Percentiles rank a stretch among this genome's conserved stretches.
Conservation (phyloP, 805 yeast species). For the Yamadazyma akitaensis region DNA sequence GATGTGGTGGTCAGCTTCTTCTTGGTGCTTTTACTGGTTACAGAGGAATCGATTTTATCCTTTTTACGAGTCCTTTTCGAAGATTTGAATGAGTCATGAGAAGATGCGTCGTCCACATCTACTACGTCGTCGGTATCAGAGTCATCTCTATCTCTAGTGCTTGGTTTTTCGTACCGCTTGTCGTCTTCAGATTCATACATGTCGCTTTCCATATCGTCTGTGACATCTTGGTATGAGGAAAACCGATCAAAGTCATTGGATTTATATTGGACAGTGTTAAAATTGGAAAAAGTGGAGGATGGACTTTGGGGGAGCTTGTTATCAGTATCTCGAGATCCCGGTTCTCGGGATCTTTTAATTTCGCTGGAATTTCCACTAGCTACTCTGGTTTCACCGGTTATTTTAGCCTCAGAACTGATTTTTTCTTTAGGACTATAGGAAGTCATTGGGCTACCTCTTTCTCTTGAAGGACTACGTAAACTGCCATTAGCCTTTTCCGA, state of each 20-base stretch:
- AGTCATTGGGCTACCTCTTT: neutral
- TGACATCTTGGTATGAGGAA: slow-evolving; percentile 12
- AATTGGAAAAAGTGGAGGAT: slow-evolving; percentile 4
- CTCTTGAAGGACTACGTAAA: neutral
- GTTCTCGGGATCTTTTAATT: neutral
- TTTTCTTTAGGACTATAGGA: neutral
- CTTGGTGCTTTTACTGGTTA: slow-evolving; percentile 20
- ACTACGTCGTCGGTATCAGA: slow-evolving; percentile 11
- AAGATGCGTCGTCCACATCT: slow-evolving; percentile 18
- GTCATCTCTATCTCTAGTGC: neutral
- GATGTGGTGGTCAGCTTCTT: slow-evolving; percentile 29
- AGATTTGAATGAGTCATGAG: slow-evolving; percentile 13
- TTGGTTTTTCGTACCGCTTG: neutral
- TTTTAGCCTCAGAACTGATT: neutral
- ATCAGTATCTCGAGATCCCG: neutral
- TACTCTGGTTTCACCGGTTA: neutral
- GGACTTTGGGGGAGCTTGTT: slow-evolving; percentile 4
- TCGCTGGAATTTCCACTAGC: neutral
- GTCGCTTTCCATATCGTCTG: slow-evolving; percentile 8
- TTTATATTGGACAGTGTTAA: slow-evolving; percentile 1
- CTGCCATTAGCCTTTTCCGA: neutral
- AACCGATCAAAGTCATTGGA: slow-evolving; percentile 7
- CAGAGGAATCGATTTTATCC: slow-evolving; percentile 11
- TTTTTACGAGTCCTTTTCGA: slow-evolving; percentile 4
- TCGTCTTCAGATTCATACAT: slow-evolving; percentile 6